Conservation (phyloP, 2,329 filamentous ascomycete species). For the Arachnopeziza araneosa region DNA sequence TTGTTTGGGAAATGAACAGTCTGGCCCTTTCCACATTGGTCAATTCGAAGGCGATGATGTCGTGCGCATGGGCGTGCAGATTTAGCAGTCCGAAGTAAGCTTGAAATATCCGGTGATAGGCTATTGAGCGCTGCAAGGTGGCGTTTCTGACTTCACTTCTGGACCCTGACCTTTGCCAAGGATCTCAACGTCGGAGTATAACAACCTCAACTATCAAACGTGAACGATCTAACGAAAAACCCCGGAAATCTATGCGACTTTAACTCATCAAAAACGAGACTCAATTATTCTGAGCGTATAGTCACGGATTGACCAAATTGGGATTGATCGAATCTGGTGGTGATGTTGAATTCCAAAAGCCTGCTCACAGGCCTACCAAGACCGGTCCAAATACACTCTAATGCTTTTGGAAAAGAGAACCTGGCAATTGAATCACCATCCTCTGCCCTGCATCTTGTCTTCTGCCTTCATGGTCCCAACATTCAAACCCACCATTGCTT, state of each 20-base stretch:
- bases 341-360: neutral
- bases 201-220: too few relatives aligned
- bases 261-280: too few relatives aligned
- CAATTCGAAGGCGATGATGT: neutral
- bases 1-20: neutral
- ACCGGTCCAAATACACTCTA: neutral
- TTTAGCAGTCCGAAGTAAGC: neutral
- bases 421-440: slow-evolving; percentile 63
- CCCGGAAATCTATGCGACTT: too few relatives aligned
- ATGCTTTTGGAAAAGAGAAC: neutral
- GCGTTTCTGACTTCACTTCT: neutral
- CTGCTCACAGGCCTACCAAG: neutral
- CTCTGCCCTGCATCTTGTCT: slow-evolving; percentile 79
- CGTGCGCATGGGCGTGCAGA: neutral
- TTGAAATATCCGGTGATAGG: neutral
- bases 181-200: neutral
- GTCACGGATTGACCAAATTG: too few relatives aligned
- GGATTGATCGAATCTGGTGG: too few relatives aligned
- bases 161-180: neutral
- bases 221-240: too few relatives aligned
- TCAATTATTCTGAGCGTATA: too few relatives aligned
- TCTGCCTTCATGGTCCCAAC: slow-evolving; percentile 68
- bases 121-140: neutral
- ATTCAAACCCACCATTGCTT: slow-evolving; percentile 97
- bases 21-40: neutral